Base-by-base conservation (phyloP, 345 rosid species). In the Hirschfeldia incana region DNA sequence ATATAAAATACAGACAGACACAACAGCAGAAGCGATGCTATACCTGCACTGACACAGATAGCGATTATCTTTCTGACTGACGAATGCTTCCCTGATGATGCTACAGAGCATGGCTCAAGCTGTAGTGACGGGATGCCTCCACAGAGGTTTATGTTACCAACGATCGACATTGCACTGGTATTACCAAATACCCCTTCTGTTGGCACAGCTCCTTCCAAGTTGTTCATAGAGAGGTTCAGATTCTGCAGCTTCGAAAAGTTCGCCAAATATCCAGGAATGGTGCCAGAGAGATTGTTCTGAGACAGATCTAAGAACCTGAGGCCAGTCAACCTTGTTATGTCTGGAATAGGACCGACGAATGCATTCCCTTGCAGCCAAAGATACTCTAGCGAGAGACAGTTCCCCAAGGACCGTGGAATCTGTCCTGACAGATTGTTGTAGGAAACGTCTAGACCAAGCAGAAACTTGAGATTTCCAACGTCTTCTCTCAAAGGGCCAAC, bases 1-100 rank as follows among this genome's bases (percentile, higher is more conserved):
- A 85, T 61, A 77, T 69, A 81, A 72, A 75, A 64, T 46, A 63
- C 53, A 69, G 5, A 17, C 60, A 30, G 85, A 85, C 77, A 76
- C 84, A 12, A 77, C 84, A n/a, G 2, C 27, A 77, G 49, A n/a
- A 63, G 33, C 9, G 75, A 1, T 51, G 15, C 55, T 2, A 51
- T 6, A 51, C 70, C 58, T 49, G 42, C 32, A 70, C 65, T 33
- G 36, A 70, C 75, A 62, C 70, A 70, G 1, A 77, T 69, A 4
- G 21, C 42, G 33, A 77, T 6, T 62, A 61, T 62, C 70, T 61
- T 77, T n/a, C 6, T 4, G 11, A 26, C 65, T 13, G 80, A 69
- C n/a, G 53, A 70, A 77, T 32, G 63, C 21, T 28, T 62, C 49
- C 62, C 8, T 10, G 53, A 12, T 32, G 9, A 7, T 69, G 26